phyloP scores from a whole-genome alignment of 768 basidiomycete genomes.

The Rhizopogon salebrosus region DNA sequence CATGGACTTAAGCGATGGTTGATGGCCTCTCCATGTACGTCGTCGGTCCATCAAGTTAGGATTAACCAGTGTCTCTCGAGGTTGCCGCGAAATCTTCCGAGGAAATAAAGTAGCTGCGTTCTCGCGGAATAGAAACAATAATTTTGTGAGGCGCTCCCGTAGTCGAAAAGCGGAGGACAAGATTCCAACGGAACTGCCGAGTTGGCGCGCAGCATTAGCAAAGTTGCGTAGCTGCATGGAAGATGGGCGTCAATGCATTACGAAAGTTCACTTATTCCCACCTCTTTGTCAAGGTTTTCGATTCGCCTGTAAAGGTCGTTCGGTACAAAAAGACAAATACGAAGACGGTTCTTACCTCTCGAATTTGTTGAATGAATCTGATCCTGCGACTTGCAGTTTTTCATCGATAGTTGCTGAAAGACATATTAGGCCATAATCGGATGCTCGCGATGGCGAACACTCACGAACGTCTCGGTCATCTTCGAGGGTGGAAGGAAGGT shows the following conservation, averaged over 20 bases:
- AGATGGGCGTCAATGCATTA: slow-evolving; percentile 9
- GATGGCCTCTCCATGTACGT: slow-evolving; percentile 27
- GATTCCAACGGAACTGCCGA: slow-evolving; percentile 53
- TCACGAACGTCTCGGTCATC: slow-evolving; percentile 42
- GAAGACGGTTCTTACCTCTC: slow-evolving; percentile 32
- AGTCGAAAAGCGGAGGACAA: slow-evolving; percentile 49
- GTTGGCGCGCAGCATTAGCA: slow-evolving; percentile 49
- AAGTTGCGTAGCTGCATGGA: slow-evolving; percentile 43
- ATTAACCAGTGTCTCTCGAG: slow-evolving; percentile 33
- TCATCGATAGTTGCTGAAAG: slow-evolving; percentile 43
- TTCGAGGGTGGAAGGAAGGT: slow-evolving; percentile 32
- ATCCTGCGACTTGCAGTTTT: slow-evolving; percentile 44
- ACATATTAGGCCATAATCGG: slow-evolving; percentile 3
- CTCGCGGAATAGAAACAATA: slow-evolving; percentile 47
- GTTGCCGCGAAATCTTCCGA: slow-evolving; percentile 36
- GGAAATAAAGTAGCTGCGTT: slow-evolving; percentile 56
- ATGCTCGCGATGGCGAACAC: slow-evolving; percentile 15
- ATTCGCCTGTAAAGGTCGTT: slow-evolving; percentile 31
- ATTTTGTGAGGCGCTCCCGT: slow-evolving; percentile 45
- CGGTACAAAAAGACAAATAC: slow-evolving; percentile 4
- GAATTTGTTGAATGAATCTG: slow-evolving; percentile 43
- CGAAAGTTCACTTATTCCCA: slow-evolving; percentile 9
- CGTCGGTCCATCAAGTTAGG: slow-evolving; percentile 29
- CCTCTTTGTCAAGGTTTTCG: slow-evolving; percentile 44
- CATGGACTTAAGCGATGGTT: slow-evolving; percentile 32